Base-by-base conservation (phyloP, 352 stramenopile genomes). In the Pythium sukuiense region DNA sequence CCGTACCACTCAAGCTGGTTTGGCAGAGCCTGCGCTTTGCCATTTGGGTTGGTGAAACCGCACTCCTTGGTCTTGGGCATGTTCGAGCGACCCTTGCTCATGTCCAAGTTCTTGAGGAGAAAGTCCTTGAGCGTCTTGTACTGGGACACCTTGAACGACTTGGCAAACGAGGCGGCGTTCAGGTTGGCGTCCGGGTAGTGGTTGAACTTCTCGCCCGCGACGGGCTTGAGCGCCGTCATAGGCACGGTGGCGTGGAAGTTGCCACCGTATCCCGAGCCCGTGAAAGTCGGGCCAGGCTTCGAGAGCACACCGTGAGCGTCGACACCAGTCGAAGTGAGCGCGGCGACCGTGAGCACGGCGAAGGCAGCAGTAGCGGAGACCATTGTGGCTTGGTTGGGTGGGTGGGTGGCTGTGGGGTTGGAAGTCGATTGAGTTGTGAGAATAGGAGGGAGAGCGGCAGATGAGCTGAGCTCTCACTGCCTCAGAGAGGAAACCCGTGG, bases 1-100 rank as follows among this genome's bases (percentile, higher is more conserved):
- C 75, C 77, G 27, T 73, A 76, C 64, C 70, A 88, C 59, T 76
- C 76, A 26, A 85, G 62, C 32, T 74, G 72, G 55, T 77, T 65
- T 30, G 74, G 73, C 12, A 81, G 59, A 32, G 69, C 56, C 52
- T 60, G 53, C 2, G 70, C 61, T 61, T 62, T 76, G 43, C 61
- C 70, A 43, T 83, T 62, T 6, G 76, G 77, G 50, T 76, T 68
- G 1, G 75, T 76, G 65, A 79, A 88, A 30, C 79, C 79, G 29
- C 79, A 85, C 62, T 85, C 74, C 26, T 32, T 27, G 2, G 61
- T 67, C 29, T 33, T 37, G n/a, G 57, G 43, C 29, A 48, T 60
- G 27, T 46, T 67, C 18, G 68, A 76, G 18, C 61, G 67, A 6
- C 72, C 73, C 32, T 69, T 59, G 45, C 70, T 73, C 33, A 71